phyloP scores from a whole-genome alignment of 495 filamentous ascomycete genomes.

The Patellaria atrata region DNA sequence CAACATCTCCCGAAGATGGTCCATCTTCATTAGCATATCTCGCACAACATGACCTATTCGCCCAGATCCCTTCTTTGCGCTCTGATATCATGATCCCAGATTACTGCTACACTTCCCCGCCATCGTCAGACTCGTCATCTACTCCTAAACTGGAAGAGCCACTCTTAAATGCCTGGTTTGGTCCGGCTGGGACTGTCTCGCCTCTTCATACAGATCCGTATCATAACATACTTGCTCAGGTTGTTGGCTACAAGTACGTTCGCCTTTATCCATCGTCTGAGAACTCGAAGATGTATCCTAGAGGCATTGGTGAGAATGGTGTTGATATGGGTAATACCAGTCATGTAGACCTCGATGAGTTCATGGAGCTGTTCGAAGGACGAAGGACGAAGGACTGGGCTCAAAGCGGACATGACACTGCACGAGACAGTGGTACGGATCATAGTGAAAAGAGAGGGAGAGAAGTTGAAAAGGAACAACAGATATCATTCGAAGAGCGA shows the following conservation, averaged over 20 bases:
- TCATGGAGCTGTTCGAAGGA: slow-evolving; percentile 36
- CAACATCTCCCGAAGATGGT: not conserved
- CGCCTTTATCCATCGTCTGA: slow-evolving; percentile 62
- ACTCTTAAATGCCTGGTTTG: slow-evolving; percentile 74
- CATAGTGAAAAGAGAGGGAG: slow-evolving; percentile 11
- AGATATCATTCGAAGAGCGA: slow-evolving; percentile 28
- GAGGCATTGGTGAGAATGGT: slow-evolving; percentile 49
- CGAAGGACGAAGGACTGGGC: slow-evolving; percentile 24
- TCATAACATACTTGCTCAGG: slow-evolving; percentile 82
- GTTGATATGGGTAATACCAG: slow-evolving; percentile 94
- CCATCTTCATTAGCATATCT: slow-evolving; percentile 45
- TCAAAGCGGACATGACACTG: slow-evolving; percentile 8
- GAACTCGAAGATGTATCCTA: slow-evolving; percentile 45
- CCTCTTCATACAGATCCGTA: slow-evolving; percentile 90
- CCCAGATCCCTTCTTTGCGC: slow-evolving; percentile 65
- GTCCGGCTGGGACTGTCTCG: slow-evolving; percentile 73
- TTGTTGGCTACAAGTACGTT: slow-evolving; percentile 84
- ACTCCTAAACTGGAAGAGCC: slow-evolving; percentile 20
- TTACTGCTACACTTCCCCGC: slow-evolving; percentile 62
- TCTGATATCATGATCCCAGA: slow-evolving; percentile 71
- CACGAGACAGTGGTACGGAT: slow-evolving; percentile 22
- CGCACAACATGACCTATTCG: slow-evolving; percentile 77
- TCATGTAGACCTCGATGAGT: slow-evolving; percentile 43
- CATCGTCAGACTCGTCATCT: slow-evolving; percentile 17
- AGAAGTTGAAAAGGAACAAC: slow-evolving; percentile 5